Percentiles rank a stretch among this genome's conserved stretches.
These are phyloP conservation scores for Candida anglica DNA, from an alignment of 805 yeast species.

Conservation along the genomic window DNA sequence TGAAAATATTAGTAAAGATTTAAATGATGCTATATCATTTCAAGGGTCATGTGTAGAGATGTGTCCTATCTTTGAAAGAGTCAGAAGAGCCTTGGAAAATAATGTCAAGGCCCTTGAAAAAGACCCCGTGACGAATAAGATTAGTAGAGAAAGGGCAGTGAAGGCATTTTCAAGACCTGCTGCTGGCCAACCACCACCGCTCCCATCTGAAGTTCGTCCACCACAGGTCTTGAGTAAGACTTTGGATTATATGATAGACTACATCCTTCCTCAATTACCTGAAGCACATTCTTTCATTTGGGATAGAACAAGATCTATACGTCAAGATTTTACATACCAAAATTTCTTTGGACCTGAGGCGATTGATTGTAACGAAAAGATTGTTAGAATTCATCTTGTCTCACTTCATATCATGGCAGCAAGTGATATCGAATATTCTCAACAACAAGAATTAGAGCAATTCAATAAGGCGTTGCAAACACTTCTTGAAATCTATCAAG, in stretches of 20 bases:
- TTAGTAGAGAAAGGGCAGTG: conserved; percentile 61
- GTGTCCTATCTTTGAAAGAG: conserved; percentile 94
- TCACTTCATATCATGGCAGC: conserved; percentile 86
- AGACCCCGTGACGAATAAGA: conserved; percentile 50
- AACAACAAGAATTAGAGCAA: conserved; percentile 95
- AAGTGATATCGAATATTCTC: conserved; percentile 65
- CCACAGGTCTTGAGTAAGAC: conserved; percentile 70
- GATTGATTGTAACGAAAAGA: conserved; percentile 84
- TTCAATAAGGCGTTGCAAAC: conserved; percentile 89
- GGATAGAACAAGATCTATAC: conserved; percentile 94
- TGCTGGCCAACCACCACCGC: conserved; percentile 96
- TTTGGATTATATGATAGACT: conserved; percentile 65
- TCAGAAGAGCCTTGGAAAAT: conserved; percentile 81
- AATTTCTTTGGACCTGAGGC: conserved; percentile 93
- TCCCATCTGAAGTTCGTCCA: conserved; percentile 96
- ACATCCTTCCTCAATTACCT: conserved; percentile 64
- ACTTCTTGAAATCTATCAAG: conserved; percentile 79
- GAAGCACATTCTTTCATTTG: conserved; percentile 87
- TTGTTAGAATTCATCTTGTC: conserved; percentile 82
- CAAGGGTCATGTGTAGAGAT: conserved; percentile 87
- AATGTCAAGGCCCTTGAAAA: conserved; percentile 78
- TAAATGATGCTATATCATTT: conserved; percentile 85
- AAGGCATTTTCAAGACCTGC: conserved; percentile 96
- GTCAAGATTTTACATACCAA: conserved; percentile 96
- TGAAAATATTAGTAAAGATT: conserved; percentile 73